These are phyloP conservation scores for Trichoderma gamsii DNA, from an alignment of 495 filamentous ascomycete species.

Conservation along the genomic window DNA sequence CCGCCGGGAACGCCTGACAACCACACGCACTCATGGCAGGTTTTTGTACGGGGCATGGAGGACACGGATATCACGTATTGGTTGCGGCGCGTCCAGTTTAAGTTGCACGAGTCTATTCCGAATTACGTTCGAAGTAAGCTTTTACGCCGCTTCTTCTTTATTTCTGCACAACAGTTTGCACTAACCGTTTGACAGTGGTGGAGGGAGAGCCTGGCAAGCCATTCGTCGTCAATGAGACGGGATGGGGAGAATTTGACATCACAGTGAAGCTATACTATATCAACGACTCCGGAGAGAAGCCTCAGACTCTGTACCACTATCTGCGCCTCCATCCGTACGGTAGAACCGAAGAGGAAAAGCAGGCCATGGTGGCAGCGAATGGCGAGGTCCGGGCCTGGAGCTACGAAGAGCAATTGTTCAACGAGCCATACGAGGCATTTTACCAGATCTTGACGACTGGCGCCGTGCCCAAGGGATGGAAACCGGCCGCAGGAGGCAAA, in stretches of 20 bases:
- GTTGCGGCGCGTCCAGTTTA: constrained; percentile 95
- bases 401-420: constrained; percentile 91
- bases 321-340: constrained; percentile 89
- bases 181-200: constrained; percentile 29
- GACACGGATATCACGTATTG: constrained; percentile 88
- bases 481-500: constrained; percentile 35
- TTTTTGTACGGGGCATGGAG: constrained; percentile 82
- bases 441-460: constrained; percentile 74
- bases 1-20: constrained; percentile 65
- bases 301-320: constrained; percentile 84
- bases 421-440: constrained; percentile 87
- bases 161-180: not conserved
- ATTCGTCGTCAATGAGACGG: constrained; percentile 84
- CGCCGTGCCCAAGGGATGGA: constrained; percentile 32
- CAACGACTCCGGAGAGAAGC: constrained; percentile 78
- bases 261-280: constrained; percentile 88
- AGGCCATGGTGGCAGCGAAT: constrained; percentile 52
- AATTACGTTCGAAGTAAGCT: constrained; percentile 70
- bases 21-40: constrained; percentile 93
- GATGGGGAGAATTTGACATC: constrained; percentile 97
- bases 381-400: constrained; percentile 66
- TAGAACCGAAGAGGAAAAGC: constrained; percentile 62
- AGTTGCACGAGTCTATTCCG: constrained; percentile 90
- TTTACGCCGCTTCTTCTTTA: not conserved
- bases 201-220: constrained; percentile 63